A percentile compares a stretch with the other conserved stretches of the same genome.
phyloP scores from a whole-genome alignment of 495 filamentous ascomycete species.

The Hypoxylon subgilvum region DNA sequence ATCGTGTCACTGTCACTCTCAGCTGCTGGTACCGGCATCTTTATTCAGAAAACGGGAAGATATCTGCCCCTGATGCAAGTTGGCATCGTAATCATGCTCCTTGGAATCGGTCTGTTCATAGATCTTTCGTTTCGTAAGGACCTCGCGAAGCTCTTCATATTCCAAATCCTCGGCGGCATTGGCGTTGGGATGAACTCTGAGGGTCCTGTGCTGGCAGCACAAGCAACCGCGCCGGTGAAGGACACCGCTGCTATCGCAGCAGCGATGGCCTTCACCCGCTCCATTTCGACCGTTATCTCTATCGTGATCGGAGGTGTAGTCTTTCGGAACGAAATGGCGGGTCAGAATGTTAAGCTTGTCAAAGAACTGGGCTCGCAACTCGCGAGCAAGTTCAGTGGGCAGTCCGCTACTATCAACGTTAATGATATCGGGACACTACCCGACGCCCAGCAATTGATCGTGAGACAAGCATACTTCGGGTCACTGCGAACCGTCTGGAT shows the following conservation, averaged over 20 bases:
- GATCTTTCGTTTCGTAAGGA: constrained; percentile 49
- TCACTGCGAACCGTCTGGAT: constrained; percentile 15
- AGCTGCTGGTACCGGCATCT: constrained; percentile 54
- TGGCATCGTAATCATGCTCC: constrained; percentile 54
- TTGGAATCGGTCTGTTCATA: constrained; percentile 63
- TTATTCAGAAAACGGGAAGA: constrained; percentile 66
- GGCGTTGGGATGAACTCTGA: constrained; percentile 53
- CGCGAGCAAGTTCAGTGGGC: constrained; percentile 7
- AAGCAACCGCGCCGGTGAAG: constrained; percentile 19
- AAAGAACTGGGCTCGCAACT: constrained; percentile 3
- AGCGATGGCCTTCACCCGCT: constrained; percentile 60
- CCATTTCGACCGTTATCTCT: constrained; percentile 58
- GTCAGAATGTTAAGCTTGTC: neutral
- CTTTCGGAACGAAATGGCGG: constrained; percentile 59
- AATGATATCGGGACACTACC: neutral
- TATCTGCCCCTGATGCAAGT: constrained; percentile 61
- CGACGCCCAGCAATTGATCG: constrained; percentile 1
- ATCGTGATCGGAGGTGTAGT: constrained; percentile 64
- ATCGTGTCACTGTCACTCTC: constrained; percentile 55
- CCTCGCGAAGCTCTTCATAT: constrained; percentile 59
- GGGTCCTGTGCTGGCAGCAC: constrained; percentile 32
- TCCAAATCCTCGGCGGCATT: constrained; percentile 53
- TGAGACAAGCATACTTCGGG: constrained; percentile 9
- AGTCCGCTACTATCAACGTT: constrained; percentile 6
- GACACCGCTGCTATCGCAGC: constrained; percentile 62